Conservation (phyloP, 768 basidiomycete species). For the Boletus subcaerulescens region DNA sequence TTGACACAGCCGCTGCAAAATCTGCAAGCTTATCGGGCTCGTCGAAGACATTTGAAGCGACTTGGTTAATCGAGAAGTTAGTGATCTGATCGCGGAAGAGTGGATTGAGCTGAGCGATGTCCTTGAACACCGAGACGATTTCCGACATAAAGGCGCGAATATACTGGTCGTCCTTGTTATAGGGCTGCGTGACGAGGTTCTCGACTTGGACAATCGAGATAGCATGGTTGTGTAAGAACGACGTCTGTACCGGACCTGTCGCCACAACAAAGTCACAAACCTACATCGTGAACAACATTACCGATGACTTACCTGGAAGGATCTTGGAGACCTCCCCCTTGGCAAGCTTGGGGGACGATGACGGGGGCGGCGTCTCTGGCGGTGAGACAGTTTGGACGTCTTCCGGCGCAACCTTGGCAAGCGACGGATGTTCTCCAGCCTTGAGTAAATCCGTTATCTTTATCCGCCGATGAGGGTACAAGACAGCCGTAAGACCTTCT, state of each 20-base stretch:
- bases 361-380: slow-evolving; percentile 37
- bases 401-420: slow-evolving; percentile 37
- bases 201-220: slow-evolving; percentile 88
- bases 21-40: slow-evolving; percentile 97
- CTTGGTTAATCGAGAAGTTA: slow-evolving; percentile 91
- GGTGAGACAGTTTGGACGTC: slow-evolving; percentile 44
- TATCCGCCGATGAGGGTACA: slow-evolving; percentile 92
- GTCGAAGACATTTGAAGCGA: slow-evolving; percentile 91
- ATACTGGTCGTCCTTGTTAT: slow-evolving; percentile 91
- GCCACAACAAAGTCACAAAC: background rate
- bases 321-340: slow-evolving; percentile 25
- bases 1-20: slow-evolving; percentile 93
- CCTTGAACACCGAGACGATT: slow-evolving; percentile 96
- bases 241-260: slow-evolving; percentile 70
- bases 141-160: slow-evolving; percentile 95
- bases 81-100: slow-evolving; percentile 98
- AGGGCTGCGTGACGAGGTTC: slow-evolving; percentile 78
- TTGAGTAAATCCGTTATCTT: slow-evolving; percentile 85
- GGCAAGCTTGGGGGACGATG: slow-evolving; percentile 25
- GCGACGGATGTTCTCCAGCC: slow-evolving; percentile 43
- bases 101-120: slow-evolving; percentile 94
- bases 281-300: no score
- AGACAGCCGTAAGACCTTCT: slow-evolving; percentile 89
- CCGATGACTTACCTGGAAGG: slow-evolving; percentile 18
- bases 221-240: slow-evolving; percentile 75